These are phyloP conservation scores for Cystobasidium pallidum DNA, from an alignment of 1,284 basidiomycete genomes.

Conservation along the genomic window DNA sequence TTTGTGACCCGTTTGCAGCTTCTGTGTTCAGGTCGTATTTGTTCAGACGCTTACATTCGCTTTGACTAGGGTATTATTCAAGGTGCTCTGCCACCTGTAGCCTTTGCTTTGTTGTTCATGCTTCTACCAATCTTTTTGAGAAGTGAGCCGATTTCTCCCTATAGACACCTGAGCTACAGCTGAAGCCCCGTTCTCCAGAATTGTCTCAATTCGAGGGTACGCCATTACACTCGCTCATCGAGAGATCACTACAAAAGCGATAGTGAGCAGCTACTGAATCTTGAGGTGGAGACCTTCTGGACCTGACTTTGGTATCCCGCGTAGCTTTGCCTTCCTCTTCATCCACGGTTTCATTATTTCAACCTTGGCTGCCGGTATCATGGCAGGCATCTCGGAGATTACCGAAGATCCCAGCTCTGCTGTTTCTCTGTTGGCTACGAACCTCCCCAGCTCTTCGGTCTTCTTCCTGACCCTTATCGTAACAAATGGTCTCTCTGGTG, in stretches of 20 bases:
- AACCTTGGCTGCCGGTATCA: conserved; percentile 77
- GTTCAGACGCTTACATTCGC: not conserved
- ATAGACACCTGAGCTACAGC: not conserved
- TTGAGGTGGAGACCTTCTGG: too few species aligned
- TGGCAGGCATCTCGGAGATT: conserved; percentile 68
- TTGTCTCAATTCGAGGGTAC: conserved; percentile 78
- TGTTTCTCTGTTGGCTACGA: conserved; percentile 65
- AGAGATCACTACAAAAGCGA: conserved; percentile 85
- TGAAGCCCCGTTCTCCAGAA: conserved; percentile 58
- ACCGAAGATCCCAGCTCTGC: conserved; percentile 64
- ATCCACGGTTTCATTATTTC: conserved; percentile 88
- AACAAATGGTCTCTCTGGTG: conserved; percentile 55
- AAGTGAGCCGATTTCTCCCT: not conserved
- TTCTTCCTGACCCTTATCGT: conserved; percentile 85
- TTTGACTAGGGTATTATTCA: conserved; percentile 31
- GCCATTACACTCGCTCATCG: conserved; percentile 76
- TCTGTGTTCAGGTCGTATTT: not conserved
- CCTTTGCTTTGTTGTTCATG: conserved; percentile 87
- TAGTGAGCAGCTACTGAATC: too few species aligned
- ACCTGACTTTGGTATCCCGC: conserved; percentile 43
- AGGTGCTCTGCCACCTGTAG: conserved; percentile 75
- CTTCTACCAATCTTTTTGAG: conserved; percentile 70
- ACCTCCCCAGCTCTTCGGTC: conserved; percentile 82
- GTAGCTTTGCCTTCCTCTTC: conserved; percentile 81
- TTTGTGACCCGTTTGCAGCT: not conserved